These are phyloP conservation scores for Pseudopyricularia cyperi DNA, from an alignment of 2,329 filamentous ascomycete genomes.

Conservation along the genomic window DNA sequence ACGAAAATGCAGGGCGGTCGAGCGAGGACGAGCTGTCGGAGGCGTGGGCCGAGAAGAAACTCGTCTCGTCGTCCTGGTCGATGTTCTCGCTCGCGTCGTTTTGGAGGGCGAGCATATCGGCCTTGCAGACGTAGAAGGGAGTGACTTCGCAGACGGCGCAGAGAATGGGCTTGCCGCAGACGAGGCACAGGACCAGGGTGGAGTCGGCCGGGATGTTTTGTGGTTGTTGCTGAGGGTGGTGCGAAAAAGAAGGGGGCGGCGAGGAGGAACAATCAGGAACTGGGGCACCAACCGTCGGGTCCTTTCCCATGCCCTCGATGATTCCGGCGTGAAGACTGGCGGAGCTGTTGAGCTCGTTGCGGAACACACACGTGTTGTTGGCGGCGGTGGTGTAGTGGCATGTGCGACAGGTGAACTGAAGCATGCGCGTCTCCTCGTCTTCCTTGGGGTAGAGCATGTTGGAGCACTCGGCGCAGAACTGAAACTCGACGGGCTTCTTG, in stretches of 20 bases:
- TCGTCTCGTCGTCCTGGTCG: constrained; percentile 5
- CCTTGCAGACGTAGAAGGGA: constrained; percentile 5
- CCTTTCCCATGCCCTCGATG: constrained; percentile 90
- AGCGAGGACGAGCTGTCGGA: neutral
- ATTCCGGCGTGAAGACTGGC: constrained; percentile 94
- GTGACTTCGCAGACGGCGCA: constrained; percentile 25
- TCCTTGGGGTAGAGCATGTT: constrained; percentile 98
- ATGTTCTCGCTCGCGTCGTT: neutral
- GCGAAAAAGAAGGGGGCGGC: constrained; percentile 4
- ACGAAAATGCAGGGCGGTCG: neutral
- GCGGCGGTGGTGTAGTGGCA: constrained; percentile 86
- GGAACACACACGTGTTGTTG: constrained; percentile 82
- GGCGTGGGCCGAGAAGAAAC: neutral
- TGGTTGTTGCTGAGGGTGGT: constrained; percentile 3
- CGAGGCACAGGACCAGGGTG: constrained; percentile 26
- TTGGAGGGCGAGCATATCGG: constrained; percentile 4
- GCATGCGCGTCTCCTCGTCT: constrained; percentile 67
- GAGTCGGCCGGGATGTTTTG: neutral
- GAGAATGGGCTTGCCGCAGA: constrained; percentile 30
- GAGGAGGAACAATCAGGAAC: constrained; percentile 17
- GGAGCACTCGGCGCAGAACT: constrained; percentile 97
- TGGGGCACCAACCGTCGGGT: constrained; percentile 85
- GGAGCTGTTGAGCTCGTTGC: constrained; percentile 83
- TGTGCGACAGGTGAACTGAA: constrained; percentile 92
- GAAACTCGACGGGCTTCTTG: constrained; percentile 74